Conservation (phyloP, 2,329 filamentous ascomycete species). For the Colletotrichum coccodes region DNA sequence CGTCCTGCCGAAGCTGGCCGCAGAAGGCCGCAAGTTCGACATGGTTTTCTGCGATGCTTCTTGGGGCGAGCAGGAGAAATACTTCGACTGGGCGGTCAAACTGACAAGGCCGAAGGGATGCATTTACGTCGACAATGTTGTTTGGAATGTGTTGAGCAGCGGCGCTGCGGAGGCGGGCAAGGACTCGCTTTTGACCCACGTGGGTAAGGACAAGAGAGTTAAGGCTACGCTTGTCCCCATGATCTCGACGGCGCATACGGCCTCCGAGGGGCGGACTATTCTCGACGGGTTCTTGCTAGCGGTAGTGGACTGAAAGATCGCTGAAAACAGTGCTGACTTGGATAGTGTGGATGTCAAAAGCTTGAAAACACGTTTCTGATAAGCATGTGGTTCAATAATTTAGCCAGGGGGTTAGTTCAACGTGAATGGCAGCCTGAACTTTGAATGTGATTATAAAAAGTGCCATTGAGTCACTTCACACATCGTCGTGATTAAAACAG, state of each 20-base stretch:
- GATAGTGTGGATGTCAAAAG: no score
- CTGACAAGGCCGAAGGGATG: constrained; percentile 51
- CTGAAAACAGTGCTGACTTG: no score
- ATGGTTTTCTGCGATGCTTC: constrained; percentile 65
- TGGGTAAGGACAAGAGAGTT: constrained; percentile 38
- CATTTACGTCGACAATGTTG: constrained; percentile 63
- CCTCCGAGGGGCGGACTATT: not conserved
- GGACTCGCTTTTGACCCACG: constrained; percentile 35
- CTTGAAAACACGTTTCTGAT: not conserved
- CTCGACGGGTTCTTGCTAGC: not conserved
- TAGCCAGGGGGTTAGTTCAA: no score
- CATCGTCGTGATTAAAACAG: not conserved
- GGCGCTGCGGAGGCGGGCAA: constrained; percentile 2
- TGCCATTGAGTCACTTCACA: not conserved
- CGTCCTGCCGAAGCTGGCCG: constrained; percentile 45
- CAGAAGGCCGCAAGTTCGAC: constrained; percentile 56
- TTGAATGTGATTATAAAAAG: not conserved
- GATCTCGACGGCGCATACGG: constrained; percentile 4
- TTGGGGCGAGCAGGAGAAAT: constrained; percentile 58
- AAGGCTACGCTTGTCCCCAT: constrained; percentile 39
- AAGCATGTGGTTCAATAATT: no score
- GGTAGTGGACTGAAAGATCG: not conserved
- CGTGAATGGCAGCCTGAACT: no score
- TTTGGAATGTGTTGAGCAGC: constrained; percentile 41
- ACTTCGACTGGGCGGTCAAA: constrained; percentile 56